Base-by-base conservation (phyloP, 306 rosid species). In the Elaeagnus macrophylla region DNA sequence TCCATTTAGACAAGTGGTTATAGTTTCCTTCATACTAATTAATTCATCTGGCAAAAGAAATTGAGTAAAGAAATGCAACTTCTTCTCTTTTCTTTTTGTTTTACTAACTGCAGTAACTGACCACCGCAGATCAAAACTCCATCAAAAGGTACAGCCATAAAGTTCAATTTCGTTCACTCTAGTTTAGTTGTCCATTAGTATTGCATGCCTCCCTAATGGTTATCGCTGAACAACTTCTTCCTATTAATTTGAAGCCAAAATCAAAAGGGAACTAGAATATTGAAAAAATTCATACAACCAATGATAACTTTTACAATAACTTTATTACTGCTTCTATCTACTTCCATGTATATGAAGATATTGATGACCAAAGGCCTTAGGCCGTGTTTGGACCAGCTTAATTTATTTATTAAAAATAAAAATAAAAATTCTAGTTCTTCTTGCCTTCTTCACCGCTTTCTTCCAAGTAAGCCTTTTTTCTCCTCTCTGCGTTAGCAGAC, bases 401-500 rank as follows among this genome's bases (percentile, higher is more conserved):
- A 9, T 37, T 39, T 37, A 15, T 25, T 19, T 18, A 36, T 12
- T 12, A 65, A 37, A 56, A 39, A 37, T n/a, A 7, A 40, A 11
- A 32, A 40, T 48, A 54, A n/a, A 18, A 54, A 32, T 15, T 2
- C 50, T 48, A 85, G 67, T 60, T 85, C 51, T 84, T 82, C 77
- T 91, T 91, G 16, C 88, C 95, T 74, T 91, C 96, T 38, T 81
- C 79, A 6, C 96, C 99, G 0, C 81, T 95, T 10, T 83, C 88
- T 71, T 70, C 96, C 78, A 86, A 32, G 65, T 91, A 91, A 50
- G 84, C 73, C 71, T 91, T 87, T 77, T 91, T 91, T 52, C 87
- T 76, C 66, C 82, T 65, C 60, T 84, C 96, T 5, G 87, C 89
- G 0, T 37, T 51, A 1, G 89, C 89, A 2, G 79, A 39, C 39